phyloP scores from a whole-genome alignment of 257 asterid species.

The Fraxinus anomala region DNA sequence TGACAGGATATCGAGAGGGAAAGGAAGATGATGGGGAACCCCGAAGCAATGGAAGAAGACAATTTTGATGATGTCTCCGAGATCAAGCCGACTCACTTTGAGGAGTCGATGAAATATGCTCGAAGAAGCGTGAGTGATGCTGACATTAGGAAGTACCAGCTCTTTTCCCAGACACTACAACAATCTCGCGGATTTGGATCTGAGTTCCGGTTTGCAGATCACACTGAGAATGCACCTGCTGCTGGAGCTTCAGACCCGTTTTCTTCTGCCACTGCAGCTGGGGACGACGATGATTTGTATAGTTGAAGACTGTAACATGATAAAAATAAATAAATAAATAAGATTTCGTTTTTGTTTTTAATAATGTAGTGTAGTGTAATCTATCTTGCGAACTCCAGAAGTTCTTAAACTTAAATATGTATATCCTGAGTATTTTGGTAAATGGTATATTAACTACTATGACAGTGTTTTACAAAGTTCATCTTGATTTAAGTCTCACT shows the following conservation, averaged over 20 bases:
- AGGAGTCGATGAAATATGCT: slow-evolving; percentile 49
- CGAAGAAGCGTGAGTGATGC: slow-evolving; percentile 49
- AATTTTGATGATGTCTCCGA: slow-evolving; percentile 39
- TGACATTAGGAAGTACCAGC: slow-evolving; percentile 49
- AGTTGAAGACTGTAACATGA: slow-evolving; percentile 26
- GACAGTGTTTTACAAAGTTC: background rate
- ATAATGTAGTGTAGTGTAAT: background rate
- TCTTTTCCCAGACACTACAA: slow-evolving; percentile 50
- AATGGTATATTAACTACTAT: no score
- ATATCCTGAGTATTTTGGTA: no score
- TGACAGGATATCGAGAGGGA: slow-evolving; percentile 48
- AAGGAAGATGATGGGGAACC: slow-evolving; percentile 36
- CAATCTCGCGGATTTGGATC: slow-evolving; percentile 50
- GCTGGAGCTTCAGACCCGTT: slow-evolving; percentile 36
- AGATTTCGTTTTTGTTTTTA: background rate
- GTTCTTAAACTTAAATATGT: no score
- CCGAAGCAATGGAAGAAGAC: slow-evolving; percentile 55
- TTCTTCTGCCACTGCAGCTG: slow-evolving; percentile 27
- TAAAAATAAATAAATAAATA: no score
- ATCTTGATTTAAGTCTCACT: background rate
- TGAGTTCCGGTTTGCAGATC: slow-evolving; percentile 40
- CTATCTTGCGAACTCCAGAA: background rate
- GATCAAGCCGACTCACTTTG: slow-evolving; percentile 47
- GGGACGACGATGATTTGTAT: slow-evolving; percentile 42
- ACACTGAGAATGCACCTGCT: slow-evolving; percentile 24